Conservation (phyloP, 805 yeast genomes). For the Kodamaea hsintzibuensis region DNA sequence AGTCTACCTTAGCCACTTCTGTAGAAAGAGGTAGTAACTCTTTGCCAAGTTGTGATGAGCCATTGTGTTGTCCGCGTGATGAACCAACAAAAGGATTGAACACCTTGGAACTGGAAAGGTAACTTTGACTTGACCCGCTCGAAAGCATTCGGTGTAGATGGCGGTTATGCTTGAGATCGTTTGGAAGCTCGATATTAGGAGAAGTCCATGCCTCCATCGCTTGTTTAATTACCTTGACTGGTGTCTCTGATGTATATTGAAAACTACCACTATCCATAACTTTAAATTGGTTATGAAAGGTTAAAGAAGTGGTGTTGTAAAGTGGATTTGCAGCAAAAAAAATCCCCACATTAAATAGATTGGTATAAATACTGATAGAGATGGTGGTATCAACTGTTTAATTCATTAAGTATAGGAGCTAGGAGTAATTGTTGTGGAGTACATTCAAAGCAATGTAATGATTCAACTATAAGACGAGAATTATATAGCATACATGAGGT, state of each 20-base stretch:
- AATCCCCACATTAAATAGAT: not conserved
- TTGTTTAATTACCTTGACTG: not conserved
- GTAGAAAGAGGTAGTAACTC: not conserved
- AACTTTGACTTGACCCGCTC: not conserved
- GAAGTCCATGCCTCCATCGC: constrained; percentile 8
- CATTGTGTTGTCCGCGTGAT: not conserved
- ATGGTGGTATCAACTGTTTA: too few relatives aligned
- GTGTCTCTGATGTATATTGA: constrained; percentile 4
- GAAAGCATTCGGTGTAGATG: not conserved
- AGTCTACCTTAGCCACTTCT: not conserved
- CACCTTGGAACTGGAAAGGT: not conserved
- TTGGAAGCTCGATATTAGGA: constrained; percentile 1
- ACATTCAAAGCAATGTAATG: too few relatives aligned
- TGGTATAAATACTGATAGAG: too few relatives aligned
- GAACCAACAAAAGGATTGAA: not conserved
- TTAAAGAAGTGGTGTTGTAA: not conserved
- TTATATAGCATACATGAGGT: too few relatives aligned
- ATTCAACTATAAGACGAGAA: too few relatives aligned
- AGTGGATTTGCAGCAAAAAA: constrained; percentile 4
- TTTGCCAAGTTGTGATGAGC: not conserved
- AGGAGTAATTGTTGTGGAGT: too few relatives aligned
- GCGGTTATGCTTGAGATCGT: not conserved
- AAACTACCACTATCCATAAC: not conserved
- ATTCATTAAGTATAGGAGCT: too few relatives aligned
- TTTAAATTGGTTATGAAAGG: not conserved